Percentiles rank a stretch among this genome's conserved stretches.
Conservation (phyloP, 2,329 filamentous ascomycete genomes). For the Colletotrichum phormii region DNA sequence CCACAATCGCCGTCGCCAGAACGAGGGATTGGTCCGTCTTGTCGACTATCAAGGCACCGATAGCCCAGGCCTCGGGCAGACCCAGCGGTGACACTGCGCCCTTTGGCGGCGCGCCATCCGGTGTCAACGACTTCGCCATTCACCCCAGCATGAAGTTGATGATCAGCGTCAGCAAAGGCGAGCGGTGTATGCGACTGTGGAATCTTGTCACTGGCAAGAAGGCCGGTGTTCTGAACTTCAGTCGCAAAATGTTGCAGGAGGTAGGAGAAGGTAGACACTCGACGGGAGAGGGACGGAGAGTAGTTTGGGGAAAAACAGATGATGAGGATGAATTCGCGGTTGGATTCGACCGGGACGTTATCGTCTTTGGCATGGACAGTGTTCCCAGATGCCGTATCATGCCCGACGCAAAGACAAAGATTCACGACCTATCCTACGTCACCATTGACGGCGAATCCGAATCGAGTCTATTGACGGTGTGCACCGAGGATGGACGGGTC, state of each 20-base stretch:
- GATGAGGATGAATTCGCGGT: conserved; percentile 88
- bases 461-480: conserved; percentile 74
- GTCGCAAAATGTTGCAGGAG: conserved; percentile 76
- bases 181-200: conserved; percentile 93
- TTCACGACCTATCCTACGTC: conserved; percentile 85
- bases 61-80: conserved; percentile 81
- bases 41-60: conserved; percentile 88
- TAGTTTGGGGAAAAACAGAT: conserved; percentile 80
- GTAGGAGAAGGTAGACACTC: conserved; percentile 82
- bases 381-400: conserved; percentile 81
- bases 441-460: conserved; percentile 61
- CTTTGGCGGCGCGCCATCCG: conserved; percentile 82
- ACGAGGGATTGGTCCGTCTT: conserved; percentile 91
- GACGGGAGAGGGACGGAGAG: conserved; percentile 83
- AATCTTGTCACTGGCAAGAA: conserved; percentile 97
- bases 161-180: conserved; percentile 90
- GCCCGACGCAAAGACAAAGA: conserved; percentile 77
- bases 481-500: conserved; percentile 91
- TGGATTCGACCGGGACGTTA: conserved; percentile 85
- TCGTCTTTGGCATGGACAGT: conserved; percentile 91
- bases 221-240: conserved; percentile 90
- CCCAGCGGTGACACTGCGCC: conserved; percentile 92
- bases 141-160: conserved; percentile 98
- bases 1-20: conserved; percentile 87
- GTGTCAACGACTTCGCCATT: conserved; percentile 94